Evolutionary conservation across 495 filamentous ascomycete genomes (phyloP).

Genomic region (Geoglossum glabrum): DNA sequence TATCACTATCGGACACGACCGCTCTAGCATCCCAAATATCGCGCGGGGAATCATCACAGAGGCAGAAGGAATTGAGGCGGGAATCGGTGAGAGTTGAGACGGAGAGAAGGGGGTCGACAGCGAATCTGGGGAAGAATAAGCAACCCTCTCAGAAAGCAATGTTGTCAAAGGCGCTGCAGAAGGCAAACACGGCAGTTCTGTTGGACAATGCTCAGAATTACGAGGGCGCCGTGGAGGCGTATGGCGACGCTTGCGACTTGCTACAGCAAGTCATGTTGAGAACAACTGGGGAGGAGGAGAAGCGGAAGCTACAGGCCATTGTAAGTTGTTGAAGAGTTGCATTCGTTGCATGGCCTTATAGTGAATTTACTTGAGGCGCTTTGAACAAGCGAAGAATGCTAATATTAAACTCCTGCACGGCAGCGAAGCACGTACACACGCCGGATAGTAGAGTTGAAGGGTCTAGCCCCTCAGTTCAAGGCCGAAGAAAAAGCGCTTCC

Average conservation of each 20-base stretch:
- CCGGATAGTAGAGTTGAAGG: slow-evolving; percentile 65
- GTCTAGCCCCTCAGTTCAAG: slow-evolving; percentile 34
- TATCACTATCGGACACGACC: background rate
- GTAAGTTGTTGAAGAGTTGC: slow-evolving; percentile 38
- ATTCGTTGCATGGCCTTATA: background rate
- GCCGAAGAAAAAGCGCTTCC: slow-evolving; percentile 54
- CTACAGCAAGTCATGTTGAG: slow-evolving; percentile 71
- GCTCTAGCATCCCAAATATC: background rate
- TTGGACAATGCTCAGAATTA: slow-evolving; percentile 90
- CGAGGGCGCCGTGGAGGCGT: slow-evolving; percentile 80
- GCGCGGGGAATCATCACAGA: background rate
- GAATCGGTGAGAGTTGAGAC: background rate
- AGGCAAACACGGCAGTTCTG: slow-evolving; percentile 85
- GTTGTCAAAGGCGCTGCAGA: slow-evolving; percentile 79
- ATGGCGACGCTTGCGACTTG: slow-evolving; percentile 69
- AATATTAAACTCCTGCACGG: background rate
- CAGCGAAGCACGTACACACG: slow-evolving; percentile 76
- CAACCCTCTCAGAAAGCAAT: slow-evolving; percentile 64
- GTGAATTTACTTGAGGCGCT: slow-evolving; percentile 2
- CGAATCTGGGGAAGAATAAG: slow-evolving; percentile 10
- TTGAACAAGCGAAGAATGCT: slow-evolving; percentile 8
- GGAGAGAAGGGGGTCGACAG: background rate
- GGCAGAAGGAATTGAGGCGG: background rate
- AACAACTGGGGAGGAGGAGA: slow-evolving; percentile 66
- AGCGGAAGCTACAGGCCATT: slow-evolving; percentile 68